These are phyloP conservation scores for Parasitella parasitica DNA, from an alignment of 371 early-diverging fungal species.

Conservation along the genomic window DNA sequence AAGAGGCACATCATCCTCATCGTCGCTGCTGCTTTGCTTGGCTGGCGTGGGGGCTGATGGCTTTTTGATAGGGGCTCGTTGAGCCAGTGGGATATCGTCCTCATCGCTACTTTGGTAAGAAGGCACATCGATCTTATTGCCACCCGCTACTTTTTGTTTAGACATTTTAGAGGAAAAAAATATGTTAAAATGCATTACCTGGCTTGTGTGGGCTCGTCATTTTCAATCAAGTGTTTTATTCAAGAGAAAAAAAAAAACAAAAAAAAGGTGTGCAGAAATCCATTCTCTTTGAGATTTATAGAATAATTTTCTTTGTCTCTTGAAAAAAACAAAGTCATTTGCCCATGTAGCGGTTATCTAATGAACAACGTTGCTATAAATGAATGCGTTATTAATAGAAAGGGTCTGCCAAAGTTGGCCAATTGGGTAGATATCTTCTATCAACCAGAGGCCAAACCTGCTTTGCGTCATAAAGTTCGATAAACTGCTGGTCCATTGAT, in stretches of 20 bases:
- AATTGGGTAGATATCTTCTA: slow-evolving; percentile 66
- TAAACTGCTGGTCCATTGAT: slow-evolving; percentile 97
- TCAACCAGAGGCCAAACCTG: slow-evolving; percentile 80
- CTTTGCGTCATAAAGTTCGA: slow-evolving; percentile 89
- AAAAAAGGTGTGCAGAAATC: neutral
- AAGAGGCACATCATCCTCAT: slow-evolving; percentile 44
- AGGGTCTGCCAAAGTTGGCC: slow-evolving; percentile 64
- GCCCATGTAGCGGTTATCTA: slow-evolving; percentile 2
- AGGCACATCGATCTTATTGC: neutral
- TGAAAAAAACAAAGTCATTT: slow-evolving; percentile 1
- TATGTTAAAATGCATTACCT: neutral
- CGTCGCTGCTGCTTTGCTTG: neutral
- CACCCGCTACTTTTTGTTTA: neutral
- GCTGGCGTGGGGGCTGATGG: neutral
- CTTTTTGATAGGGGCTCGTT: neutral
- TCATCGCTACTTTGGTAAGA: slow-evolving; percentile 5
- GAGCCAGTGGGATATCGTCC: slow-evolving; percentile 16
- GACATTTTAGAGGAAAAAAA: neutral
- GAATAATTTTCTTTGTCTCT: slow-evolving; percentile 1
- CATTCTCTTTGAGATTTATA: neutral
- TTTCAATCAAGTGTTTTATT: neutral
- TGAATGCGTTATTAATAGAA: slow-evolving; percentile 1
- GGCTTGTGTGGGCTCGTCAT: neutral
- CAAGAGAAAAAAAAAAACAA: neutral
- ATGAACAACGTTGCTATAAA: too few species aligned